phyloP scores from a whole-genome alignment of 129 eudicot genomes.

The Saussurea involucrata region DNA sequence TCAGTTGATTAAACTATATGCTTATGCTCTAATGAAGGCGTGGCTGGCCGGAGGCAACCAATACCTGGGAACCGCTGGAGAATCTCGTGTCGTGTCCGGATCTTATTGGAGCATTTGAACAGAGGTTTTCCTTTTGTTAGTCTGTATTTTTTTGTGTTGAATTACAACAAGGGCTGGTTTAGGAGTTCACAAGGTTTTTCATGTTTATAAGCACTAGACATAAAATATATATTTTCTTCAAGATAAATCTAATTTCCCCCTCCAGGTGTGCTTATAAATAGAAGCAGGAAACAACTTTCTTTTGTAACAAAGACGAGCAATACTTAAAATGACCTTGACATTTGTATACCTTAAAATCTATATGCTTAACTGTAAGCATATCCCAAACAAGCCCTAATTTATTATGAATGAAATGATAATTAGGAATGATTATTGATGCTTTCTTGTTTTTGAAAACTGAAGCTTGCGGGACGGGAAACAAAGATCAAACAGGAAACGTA shows the following conservation, averaged over 20 bases:
- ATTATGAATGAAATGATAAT: background rate
- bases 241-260: background rate
- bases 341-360: background rate
- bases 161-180: background rate
- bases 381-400: background rate
- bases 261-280: too few relatives aligned
- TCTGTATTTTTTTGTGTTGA: background rate
- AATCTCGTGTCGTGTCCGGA: conserved; percentile 58
- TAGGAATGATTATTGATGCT: background rate
- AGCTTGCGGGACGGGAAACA: too few relatives aligned
- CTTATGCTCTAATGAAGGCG: conserved; percentile 55
- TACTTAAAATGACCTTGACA: background rate
- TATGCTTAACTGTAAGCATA: background rate
- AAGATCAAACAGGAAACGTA: conserved; percentile 39
- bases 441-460: conserved; percentile 18
- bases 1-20: conserved; percentile 14
- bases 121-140: conserved; percentile 47
- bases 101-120: conserved; percentile 74
- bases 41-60: conserved; percentile 91
- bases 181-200: background rate
- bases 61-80: conserved; percentile 92
- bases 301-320: background rate
- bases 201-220: background rate
- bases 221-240: background rate
- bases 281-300: background rate